phyloP scores from a whole-genome alignment of 495 filamentous ascomycete genomes.

The Penicillium lividum region DNA sequence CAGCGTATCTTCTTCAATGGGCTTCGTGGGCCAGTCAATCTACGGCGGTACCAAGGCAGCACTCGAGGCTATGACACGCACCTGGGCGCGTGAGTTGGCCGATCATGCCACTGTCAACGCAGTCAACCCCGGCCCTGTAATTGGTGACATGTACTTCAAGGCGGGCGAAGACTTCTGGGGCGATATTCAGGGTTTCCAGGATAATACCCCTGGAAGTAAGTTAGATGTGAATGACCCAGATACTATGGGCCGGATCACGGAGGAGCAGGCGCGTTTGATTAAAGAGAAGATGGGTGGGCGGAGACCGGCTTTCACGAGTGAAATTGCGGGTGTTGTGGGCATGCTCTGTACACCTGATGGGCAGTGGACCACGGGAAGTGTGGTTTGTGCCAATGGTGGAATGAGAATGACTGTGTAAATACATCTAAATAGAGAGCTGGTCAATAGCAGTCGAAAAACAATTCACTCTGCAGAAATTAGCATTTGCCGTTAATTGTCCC shows the following conservation, averaged over 20 bases:
- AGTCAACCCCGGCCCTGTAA: constrained; percentile 85
- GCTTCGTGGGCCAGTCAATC: constrained; percentile 70
- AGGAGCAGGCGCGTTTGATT: constrained; percentile 59
- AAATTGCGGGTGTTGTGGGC: constrained; percentile 82
- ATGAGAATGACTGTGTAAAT: constrained; percentile 47
- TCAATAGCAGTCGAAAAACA: too few relatives aligned
- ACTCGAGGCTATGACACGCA: constrained; percentile 88
- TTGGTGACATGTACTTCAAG: constrained; percentile 72
- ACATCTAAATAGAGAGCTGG: background rate
- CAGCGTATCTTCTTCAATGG: constrained; percentile 65
- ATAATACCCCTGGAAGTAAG: constrained; percentile 66
- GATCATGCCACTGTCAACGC: constrained; percentile 82
- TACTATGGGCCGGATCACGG: constrained; percentile 53
- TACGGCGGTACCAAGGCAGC: constrained; percentile 92
- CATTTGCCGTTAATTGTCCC: too few relatives aligned
- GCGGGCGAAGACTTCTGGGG: constrained; percentile 56
- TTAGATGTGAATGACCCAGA: constrained; percentile 42
- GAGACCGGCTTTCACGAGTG: constrained; percentile 66
- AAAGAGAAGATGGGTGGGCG: constrained; percentile 64
- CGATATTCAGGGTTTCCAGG: constrained; percentile 60
- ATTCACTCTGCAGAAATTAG: too few relatives aligned
- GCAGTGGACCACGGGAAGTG: constrained; percentile 80
- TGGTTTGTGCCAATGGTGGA: constrained; percentile 86
- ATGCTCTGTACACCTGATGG: constrained; percentile 78
- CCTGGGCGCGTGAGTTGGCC: constrained; percentile 79